A percentile compares a stretch with the other conserved stretches of the same genome.
phyloP scores from a whole-genome alignment of 192 early-diverging fungal genomes.

The Gryganskiella cystojenkinii region DNA sequence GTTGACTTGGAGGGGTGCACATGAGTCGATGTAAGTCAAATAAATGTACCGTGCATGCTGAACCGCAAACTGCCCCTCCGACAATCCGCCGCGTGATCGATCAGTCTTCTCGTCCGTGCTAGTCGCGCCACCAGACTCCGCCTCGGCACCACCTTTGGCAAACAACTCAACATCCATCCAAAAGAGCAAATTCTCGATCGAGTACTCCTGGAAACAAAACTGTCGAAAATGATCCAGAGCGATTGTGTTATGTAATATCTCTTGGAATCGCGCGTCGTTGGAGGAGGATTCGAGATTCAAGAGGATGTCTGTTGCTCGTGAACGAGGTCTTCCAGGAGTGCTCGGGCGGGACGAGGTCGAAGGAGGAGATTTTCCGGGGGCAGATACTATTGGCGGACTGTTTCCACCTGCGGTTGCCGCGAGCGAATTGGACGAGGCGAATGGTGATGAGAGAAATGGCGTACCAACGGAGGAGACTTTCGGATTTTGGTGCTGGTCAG shows the following conservation, averaged over 20 bases:
- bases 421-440: constrained; percentile 8
- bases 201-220: constrained; percentile 78
- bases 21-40: constrained; percentile 75
- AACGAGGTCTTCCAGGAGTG: background rate
- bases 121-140: background rate
- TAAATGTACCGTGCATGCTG: constrained; percentile 78
- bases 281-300: constrained; percentile 40
- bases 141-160: constrained; percentile 3
- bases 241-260: constrained; percentile 56
- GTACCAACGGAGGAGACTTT: too few species aligned
- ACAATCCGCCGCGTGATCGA: background rate
- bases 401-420: too few species aligned
- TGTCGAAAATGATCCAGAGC: constrained; percentile 59
- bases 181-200: constrained; percentile 84
- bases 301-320: constrained; percentile 24
- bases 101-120: background rate
- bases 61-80: constrained; percentile 30
- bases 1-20: constrained; percentile 78
- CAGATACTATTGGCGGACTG: too few species aligned
- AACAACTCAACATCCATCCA: constrained; percentile 89
- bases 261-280: constrained; percentile 53
- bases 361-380: background rate
- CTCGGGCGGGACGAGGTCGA: background rate
- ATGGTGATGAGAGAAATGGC: constrained; percentile 8
- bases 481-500: too few species aligned